A percentile compares a stretch with the other conserved stretches of the same genome.
Conservation (phyloP, 768 basidiomycete species). For the Cystobasidiopsis lactophilus region DNA sequence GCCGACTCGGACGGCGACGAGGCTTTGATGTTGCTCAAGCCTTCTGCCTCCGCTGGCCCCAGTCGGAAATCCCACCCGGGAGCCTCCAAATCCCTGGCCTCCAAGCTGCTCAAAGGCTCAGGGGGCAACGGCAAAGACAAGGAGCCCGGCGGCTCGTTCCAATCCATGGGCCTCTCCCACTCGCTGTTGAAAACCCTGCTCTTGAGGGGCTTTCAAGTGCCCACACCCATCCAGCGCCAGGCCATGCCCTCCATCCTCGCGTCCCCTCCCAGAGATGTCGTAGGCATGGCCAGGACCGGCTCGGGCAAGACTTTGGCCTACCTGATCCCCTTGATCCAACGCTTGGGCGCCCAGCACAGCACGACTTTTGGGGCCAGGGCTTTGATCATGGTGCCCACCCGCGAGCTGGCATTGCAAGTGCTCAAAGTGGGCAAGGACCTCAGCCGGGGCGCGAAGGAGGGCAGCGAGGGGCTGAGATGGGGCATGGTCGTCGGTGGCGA, state of each 20-base stretch:
- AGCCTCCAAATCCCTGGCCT: too few relatives aligned
- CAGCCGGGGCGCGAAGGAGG: slow-evolving; percentile 40
- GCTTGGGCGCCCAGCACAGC: slow-evolving; percentile 58
- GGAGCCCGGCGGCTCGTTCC: slow-evolving; percentile 90
- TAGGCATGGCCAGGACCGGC: slow-evolving; percentile 95
- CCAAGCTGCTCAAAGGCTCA: too few relatives aligned
- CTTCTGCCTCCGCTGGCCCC: too few relatives aligned
- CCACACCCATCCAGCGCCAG: slow-evolving; percentile 86
- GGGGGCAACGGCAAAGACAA: too few relatives aligned
- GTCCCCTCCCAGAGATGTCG: slow-evolving; percentile 70
- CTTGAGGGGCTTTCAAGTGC: slow-evolving; percentile 78
- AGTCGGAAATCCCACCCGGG: too few relatives aligned
- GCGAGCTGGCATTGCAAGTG: slow-evolving; percentile 84
- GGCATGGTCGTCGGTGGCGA: slow-evolving; percentile 90
- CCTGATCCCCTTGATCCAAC: slow-evolving; percentile 71
- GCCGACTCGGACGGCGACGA: too few relatives aligned
- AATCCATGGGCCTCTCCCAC: slow-evolving; percentile 80
- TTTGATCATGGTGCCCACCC: slow-evolving; percentile 68
- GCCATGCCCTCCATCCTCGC: slow-evolving; percentile 65
- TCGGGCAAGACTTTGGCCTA: slow-evolving; percentile 95
- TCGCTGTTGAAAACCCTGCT: slow-evolving; percentile 61
- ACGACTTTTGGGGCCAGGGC: slow-evolving; percentile 38
- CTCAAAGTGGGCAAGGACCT: slow-evolving; percentile 86
- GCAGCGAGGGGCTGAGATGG: slow-evolving; percentile 52
- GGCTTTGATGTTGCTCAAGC: too few relatives aligned